A percentile compares a stretch with the other conserved stretches of the same genome.
Evolutionary conservation across 257 asterid genomes (phyloP).

Genomic region (Petunia axillaris): DNA sequence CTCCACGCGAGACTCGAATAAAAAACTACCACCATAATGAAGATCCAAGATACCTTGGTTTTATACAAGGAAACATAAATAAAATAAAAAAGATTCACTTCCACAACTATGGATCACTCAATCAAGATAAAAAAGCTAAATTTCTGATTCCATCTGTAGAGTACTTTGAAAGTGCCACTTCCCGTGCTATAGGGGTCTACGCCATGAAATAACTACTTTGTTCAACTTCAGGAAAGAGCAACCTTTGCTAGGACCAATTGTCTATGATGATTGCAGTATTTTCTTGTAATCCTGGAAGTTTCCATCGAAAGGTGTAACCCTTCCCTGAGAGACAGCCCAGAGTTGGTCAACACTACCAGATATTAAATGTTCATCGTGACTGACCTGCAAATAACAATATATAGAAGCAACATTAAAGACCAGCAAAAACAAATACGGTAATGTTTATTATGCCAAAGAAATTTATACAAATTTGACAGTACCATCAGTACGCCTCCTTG

Average conservation of each 20-base stretch:
- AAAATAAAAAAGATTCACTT: background rate
- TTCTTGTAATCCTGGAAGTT: constrained; percentile 89
- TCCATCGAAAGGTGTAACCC: constrained; percentile 70
- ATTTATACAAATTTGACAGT: constrained; percentile 28
- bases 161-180: background rate
- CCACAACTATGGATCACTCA: background rate
- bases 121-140: background rate
- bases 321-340: constrained; percentile 89
- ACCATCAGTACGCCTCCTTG: constrained; percentile 99
- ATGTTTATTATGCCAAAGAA: background rate
- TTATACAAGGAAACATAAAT: background rate
- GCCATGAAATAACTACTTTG: background rate
- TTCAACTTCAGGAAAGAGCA: background rate
- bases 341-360: constrained; percentile 96
- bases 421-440: background rate
- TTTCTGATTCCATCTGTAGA: background rate
- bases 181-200: background rate
- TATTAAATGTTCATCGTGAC: constrained; percentile 93
- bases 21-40: background rate
- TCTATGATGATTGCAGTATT: constrained; percentile 63
- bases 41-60: background rate
- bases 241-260: background rate
- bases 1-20: background rate
- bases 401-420: constrained; percentile 28
- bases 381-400: constrained; percentile 57